Evolutionary conservation across 768 basidiomycete genomes (phyloP).

Genomic region (Lactifluus echinatus): DNA sequence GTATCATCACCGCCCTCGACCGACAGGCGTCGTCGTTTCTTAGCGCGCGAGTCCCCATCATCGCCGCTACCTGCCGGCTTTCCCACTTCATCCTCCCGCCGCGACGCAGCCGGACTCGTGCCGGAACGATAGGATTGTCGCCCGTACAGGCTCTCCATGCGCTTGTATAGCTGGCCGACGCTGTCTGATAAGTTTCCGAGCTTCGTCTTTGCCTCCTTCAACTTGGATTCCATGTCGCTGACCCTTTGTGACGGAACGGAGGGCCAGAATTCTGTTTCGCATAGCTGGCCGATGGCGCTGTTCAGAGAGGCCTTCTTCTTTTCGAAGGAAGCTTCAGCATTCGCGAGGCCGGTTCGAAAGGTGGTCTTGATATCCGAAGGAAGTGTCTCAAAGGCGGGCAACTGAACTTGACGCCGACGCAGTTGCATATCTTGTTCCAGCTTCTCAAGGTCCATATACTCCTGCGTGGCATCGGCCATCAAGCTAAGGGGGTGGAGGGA

Average conservation of each 20-base stretch:
- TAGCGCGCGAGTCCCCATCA: not conserved
- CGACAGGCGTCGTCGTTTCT: conserved; percentile 10
- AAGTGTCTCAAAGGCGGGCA: conserved; percentile 23
- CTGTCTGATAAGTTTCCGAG: conserved; percentile 26
- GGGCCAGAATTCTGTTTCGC: conserved; percentile 35
- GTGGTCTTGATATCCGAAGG: conserved; percentile 23
- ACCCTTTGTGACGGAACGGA: conserved; percentile 24
- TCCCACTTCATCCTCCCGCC: not conserved
- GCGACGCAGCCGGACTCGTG: not conserved
- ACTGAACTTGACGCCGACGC: conserved; percentile 22
- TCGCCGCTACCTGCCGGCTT: not conserved
- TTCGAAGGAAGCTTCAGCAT: conserved; percentile 23
- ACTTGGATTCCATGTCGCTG: conserved; percentile 21
- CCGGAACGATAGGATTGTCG: not conserved
- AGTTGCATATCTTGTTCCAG: conserved; percentile 20
- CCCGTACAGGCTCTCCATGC: conserved; percentile 2
- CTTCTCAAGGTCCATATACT: conserved; percentile 13
- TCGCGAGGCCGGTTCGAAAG: conserved; percentile 23
- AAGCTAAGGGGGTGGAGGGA: conserved; percentile 24
- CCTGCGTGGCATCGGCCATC: conserved; percentile 24
- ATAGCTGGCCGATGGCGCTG: conserved; percentile 25
- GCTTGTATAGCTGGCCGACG: conserved; percentile 18
- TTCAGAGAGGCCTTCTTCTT: conserved; percentile 30
- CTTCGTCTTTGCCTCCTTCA: conserved; percentile 25
- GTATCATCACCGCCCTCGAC: not conserved